Base-by-base conservation (phyloP, 208 protist species). In the Trichomonas tenax region DNA sequence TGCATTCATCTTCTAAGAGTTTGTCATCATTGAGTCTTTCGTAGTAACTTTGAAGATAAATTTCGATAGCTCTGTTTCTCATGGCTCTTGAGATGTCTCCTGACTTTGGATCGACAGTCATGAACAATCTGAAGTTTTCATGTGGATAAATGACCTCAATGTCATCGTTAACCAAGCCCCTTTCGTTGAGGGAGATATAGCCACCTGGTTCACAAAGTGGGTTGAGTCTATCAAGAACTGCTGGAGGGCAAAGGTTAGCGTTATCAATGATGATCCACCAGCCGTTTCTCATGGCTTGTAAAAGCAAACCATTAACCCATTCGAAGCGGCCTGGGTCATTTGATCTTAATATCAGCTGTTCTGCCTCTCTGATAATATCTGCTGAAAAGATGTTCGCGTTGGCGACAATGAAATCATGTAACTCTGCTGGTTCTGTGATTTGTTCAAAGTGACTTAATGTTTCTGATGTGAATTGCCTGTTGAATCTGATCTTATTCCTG, bases 261-360 rank as follows among this genome's bases (percentile, higher is more conserved):
- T 99, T 99, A 97, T 99, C 99, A 44, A 99, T 97, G 0, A 99
- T 97, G 15, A 99, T 97, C 99, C 99, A 99, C 96, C 99, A 96
- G 23, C 99, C 99, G 44, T 97, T 96, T 96, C 98, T 95, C 97
- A 99, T 98, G 3, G 97, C 97, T 90, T 63, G 26, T 31, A 99
- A 97, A 36, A 99, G 97, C 17, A 99, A 89, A 38, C 99, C 99
- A 97, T 99, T 99, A 6, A 98, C 97, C 99, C 99, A 99, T 97
- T 99, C 99, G 97, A 99, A 99, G 49, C 98, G 97, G 34, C 99
- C 99, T 21, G 46, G 46, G 82, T 96, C 93, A 15, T 34, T 38
- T 38, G 44, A 49, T 38, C 86, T 48, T 38, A 48, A 49, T 0
- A 93, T 93, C n/a, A 93, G 51, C 41, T 96, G 34, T 11, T 31